Conservation (phyloP, 345 rosid species). For the Noccaea caerulescens region DNA sequence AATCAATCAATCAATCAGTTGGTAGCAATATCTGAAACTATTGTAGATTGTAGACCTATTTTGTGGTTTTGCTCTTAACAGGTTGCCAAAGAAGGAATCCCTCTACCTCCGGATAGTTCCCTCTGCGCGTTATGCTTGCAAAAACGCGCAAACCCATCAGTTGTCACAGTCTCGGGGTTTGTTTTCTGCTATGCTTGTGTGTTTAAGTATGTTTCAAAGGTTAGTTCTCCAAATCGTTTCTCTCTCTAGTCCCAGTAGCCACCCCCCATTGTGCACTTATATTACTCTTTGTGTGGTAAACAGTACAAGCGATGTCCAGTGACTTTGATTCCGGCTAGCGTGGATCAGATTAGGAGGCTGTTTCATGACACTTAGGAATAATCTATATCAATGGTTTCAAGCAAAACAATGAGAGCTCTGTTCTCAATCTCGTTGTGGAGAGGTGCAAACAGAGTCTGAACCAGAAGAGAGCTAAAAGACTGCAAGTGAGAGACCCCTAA, state of each 20-base stretch:
- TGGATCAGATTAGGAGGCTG: constrained; percentile 89
- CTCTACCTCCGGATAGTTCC: constrained; percentile 71
- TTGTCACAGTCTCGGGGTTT: constrained; percentile 89
- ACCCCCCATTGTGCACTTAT: constrained; percentile 5
- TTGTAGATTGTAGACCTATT: not conserved
- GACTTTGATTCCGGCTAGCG: constrained; percentile 75
- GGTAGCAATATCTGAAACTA: constrained; percentile 23
- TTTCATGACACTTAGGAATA: constrained; percentile 75
- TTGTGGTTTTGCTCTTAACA: constrained; percentile 39
- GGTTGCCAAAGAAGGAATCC: constrained; percentile 90
- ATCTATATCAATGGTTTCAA: not conserved
- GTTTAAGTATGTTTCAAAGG: constrained; percentile 90
- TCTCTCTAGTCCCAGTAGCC: not conserved
- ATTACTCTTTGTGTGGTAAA: constrained; percentile 4
- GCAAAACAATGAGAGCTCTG: constrained; percentile 21
- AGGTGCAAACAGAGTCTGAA: not conserved
- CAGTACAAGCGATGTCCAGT: constrained; percentile 96
- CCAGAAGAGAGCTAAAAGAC: constrained; percentile 19
- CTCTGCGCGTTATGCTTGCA: constrained; percentile 91
- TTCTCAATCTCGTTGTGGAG: constrained; percentile 11
- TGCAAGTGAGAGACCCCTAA: constrained; percentile 29
- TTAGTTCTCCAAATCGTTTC: constrained; percentile 43
- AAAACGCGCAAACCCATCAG: constrained; percentile 95
- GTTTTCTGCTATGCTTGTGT: constrained; percentile 96
- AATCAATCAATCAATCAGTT: constrained; percentile 11